Base-by-base conservation (phyloP, 2,329 filamentous ascomycete genomes). In the Colletotrichum lupini region DNA sequence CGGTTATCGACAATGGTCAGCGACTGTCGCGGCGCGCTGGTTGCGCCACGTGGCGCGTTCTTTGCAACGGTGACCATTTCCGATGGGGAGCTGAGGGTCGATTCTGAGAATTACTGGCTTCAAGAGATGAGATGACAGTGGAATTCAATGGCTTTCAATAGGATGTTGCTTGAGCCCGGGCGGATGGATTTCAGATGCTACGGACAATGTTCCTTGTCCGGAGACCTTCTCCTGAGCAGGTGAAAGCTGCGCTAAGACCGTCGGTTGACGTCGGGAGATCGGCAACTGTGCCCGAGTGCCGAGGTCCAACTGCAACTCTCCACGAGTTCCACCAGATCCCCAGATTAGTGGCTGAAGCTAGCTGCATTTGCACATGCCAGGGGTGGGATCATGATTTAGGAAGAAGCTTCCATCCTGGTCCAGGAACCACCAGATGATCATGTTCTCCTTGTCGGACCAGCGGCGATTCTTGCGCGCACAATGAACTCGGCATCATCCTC, bases 1-100 rank as follows among this genome's bases (percentile, higher is more conserved):
- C 86, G 85, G 79, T 88, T 88, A 77, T 88, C 86, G 46, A 84
- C 79, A 28, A 87, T 84, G 19, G 85, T 86, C 74, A 86, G 78
- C 53, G 81, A 79, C 76, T 80, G 77, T 28, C 77, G 77, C 14
- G 78, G 67, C 12, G 64, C 74, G 42, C 32, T 63, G 26, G 57
- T 68, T 22, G 73, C 71, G 61, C 67, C 70, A 60, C 70, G 70
- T 57, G 70, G 61, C 70, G 70, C 67, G 46, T 73, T 73, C 19
- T 65, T 73, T 7, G 52, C 67, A 7, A 70, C 61, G 35, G 70
- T 70, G 11, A 73, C 70, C 70, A 73, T 73, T 46, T 53, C 16
- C 37, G 6, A 8, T 5, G 7, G 8, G 19, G 9, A 12, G 26
- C 11, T 32, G 12, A 9, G 14, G 11, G 24, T 14, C 32, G n/a